Base-by-base conservation (phyloP, 441 rosid species). In the Pelargonium australe region DNA sequence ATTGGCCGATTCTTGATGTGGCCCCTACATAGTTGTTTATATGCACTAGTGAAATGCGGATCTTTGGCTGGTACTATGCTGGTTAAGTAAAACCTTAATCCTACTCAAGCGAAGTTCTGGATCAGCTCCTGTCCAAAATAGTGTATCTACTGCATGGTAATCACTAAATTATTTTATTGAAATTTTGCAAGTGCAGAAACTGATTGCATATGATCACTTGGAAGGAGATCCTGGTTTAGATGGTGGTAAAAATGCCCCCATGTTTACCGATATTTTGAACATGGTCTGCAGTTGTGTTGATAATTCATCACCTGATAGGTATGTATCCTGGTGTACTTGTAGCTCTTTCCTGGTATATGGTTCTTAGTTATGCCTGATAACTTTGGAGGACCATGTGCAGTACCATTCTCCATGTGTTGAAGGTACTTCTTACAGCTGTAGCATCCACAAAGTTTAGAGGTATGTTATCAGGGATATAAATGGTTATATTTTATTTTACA, bases 171-270 rank as follows among this genome's bases (percentile, higher is more conserved):
- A 13, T 55, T 67, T 55, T 71, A 44, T 72, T 79, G 68, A 66
- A 77, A 71, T 77, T 73, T 20, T 69, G 66, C 66, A 64, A 71
- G 58, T 25, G 28, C 96, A 95, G 99, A 95, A 90, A 90, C 91
- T 92, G 66, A 90, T 95, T 77, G 96, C 99, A n/a, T 95, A 95
- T 64, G 91, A 95, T 78, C 99, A 95, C 77, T 77, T 95, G 72
- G 98, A 92, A 84, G 99, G 99, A 72, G 98, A 95, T 87, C 99
- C 95, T 58, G 99, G 99, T 65, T 81, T 92, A 74, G 96, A 87
- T 72, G 90, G 93, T 57, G 99, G 98, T 61, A 90, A 87, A 83
- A 89, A 90, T 74, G 84, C 77, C 64, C 87, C 89, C 43, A 79
- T 90, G 70, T 95, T 95, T 76, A 89, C 99, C 5, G 99, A 92